Conservation (phyloP, 106 monocot species). For the Apostasia shenzhenica region DNA sequence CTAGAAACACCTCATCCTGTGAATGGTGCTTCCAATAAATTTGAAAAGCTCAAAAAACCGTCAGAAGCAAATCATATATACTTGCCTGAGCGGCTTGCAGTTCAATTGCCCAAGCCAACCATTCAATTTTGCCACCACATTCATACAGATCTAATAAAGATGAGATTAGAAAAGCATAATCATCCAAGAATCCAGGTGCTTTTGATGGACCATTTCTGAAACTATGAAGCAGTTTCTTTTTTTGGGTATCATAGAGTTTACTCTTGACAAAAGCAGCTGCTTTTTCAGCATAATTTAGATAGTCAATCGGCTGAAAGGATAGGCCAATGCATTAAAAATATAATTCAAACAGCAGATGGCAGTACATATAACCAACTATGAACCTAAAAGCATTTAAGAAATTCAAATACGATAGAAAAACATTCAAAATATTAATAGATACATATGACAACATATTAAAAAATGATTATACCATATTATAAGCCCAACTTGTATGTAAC, state of each 20-base stretch:
- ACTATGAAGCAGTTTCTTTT: conserved; percentile 58
- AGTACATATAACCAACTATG: background rate
- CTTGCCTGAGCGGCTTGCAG: conserved; percentile 81
- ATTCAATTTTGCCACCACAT: conserved; percentile 60
- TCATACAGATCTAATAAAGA: conserved; percentile 92
- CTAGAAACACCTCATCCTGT: conserved; percentile 88
- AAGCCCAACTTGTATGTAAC: too few relatives aligned
- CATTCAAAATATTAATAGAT: too few relatives aligned
- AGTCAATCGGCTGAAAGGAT: conserved; percentile 60
- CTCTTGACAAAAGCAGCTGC: conserved; percentile 66
- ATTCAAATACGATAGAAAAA: too few relatives aligned
- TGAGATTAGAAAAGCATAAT: conserved; percentile 90
- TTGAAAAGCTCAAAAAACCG: background rate
- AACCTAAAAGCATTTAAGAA: background rate
- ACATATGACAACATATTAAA: background rate
- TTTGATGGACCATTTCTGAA: conserved; percentile 92
- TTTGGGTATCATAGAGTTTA: conserved; percentile 49
- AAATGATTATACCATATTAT: too few relatives aligned
- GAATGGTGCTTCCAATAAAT: background rate
- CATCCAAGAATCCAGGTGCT: conserved; percentile 96
- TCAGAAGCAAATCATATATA: background rate
- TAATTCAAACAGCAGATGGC: background rate
- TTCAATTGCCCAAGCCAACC: conserved; percentile 77
- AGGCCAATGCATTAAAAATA: background rate
- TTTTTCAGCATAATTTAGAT: conserved; percentile 67